phyloP scores from a whole-genome alignment of 2,329 filamentous ascomycete genomes.

The Trichoderma hamatum region DNA sequence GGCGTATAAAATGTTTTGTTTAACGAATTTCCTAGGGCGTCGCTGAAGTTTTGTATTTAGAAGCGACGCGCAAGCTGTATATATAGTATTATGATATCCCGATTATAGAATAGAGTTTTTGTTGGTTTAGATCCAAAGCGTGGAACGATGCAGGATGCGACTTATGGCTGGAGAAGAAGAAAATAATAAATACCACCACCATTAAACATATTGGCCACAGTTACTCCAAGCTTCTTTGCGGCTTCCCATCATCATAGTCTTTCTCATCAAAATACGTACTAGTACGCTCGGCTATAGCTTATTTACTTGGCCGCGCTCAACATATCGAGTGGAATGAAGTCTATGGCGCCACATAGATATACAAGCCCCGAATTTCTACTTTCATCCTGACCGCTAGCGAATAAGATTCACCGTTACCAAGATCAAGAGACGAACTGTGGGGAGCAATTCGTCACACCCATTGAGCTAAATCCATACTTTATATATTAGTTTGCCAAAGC shows the following conservation, averaged over 20 bases:
- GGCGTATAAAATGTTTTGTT: neutral
- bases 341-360: neutral
- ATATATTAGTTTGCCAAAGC: neutral
- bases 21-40: neutral
- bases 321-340: neutral
- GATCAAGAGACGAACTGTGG: neutral
- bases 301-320: neutral
- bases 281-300: neutral
- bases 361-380: neutral
- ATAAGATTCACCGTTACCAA: neutral
- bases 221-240: neutral
- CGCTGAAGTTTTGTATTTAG: neutral
- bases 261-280: neutral
- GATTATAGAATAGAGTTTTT: neutral
- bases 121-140: neutral
- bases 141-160: neutral
- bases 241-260: neutral
- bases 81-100: neutral
- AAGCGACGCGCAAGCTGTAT: neutral
- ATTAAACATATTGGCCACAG: neutral
- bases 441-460: neutral
- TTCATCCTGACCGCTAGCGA: neutral
- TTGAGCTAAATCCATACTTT: neutral
- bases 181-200: no score
- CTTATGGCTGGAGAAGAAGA: neutral